Evolutionary conservation across 2,329 filamentous ascomycete species (phyloP).

Genomic region (Penicillium rolfsii): DNA sequence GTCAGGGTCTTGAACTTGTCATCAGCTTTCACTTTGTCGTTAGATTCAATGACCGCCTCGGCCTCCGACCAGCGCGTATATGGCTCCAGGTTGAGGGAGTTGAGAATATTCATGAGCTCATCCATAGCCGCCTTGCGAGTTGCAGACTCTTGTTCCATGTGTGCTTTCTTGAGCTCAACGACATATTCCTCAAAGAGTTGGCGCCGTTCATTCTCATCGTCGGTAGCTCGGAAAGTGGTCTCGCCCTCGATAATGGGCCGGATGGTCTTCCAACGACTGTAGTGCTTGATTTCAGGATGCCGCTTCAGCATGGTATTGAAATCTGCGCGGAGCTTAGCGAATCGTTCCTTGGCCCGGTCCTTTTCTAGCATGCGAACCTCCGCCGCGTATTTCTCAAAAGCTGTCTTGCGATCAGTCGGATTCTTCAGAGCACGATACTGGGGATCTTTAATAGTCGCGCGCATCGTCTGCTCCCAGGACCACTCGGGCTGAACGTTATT

Average conservation of each 20-base stretch:
- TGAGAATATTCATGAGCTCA: conserved; percentile 76
- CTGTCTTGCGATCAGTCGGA: conserved; percentile 83
- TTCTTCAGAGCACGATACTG: conserved; percentile 93
- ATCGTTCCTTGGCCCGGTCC: conserved; percentile 88
- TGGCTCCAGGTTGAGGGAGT: conserved; percentile 80
- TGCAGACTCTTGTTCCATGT: conserved; percentile 73
- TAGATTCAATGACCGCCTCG: conserved; percentile 76
- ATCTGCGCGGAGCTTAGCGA: conserved; percentile 88
- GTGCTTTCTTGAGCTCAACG: conserved; percentile 75
- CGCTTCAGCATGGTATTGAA: conserved; percentile 95
- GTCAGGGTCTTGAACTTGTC: conserved; percentile 83
- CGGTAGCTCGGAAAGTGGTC: conserved; percentile 90
- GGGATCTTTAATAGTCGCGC: conserved; percentile 81
- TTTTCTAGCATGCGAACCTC: conserved; percentile 91
- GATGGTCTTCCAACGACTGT: conserved; percentile 95
- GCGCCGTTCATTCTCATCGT: conserved; percentile 82
- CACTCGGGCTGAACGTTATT: conserved; percentile 87
- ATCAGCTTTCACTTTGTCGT: conserved; percentile 75
- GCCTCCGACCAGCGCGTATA: conserved; percentile 95
- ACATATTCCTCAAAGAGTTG: conserved; percentile 95
- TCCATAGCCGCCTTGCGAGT: conserved; percentile 81
- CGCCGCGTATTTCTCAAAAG: conserved; percentile 93
- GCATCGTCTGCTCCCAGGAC: conserved; percentile 89
- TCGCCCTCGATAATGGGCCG: conserved; percentile 92
- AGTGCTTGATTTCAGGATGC: conserved; percentile 95